These are phyloP conservation scores for Oryza punctata DNA, from an alignment of 176 grass and related monocot species.

Conservation along the genomic window DNA sequence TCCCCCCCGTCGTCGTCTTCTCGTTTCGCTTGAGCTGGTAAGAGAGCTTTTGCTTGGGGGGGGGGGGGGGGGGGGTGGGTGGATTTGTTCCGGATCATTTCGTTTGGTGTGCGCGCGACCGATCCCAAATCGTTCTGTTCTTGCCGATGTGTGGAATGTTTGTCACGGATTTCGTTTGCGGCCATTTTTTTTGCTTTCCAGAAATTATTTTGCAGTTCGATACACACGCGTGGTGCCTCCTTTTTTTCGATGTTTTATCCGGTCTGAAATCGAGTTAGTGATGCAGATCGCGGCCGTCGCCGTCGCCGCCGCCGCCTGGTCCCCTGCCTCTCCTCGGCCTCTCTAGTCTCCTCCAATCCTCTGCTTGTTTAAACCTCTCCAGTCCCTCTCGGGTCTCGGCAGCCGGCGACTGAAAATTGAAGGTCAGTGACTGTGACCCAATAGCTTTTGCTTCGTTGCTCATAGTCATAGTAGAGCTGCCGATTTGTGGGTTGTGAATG, in stretches of 20 bases:
- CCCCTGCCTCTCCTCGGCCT: no score
- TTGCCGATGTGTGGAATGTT: not conserved
- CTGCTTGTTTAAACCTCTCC: no score
- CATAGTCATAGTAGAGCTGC: no score
- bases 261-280: not conserved
- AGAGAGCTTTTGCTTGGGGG: not conserved
- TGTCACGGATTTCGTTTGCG: not conserved
- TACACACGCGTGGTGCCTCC: not conserved
- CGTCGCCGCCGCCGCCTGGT: no score
- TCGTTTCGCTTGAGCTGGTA: not conserved
- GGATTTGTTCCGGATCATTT: not conserved
- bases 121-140: not conserved
- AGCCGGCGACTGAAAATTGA: no score
- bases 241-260: not conserved
- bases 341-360: no score
- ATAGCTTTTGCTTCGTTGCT: no score
- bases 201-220: not conserved
- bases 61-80: not conserved
- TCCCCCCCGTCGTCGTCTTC: no score
- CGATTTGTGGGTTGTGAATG: no score
- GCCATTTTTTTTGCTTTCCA: not conserved
- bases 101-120: not conserved
- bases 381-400: no score
- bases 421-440: no score
- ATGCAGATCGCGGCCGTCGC: no score